Evolutionary conservation across 2,329 filamentous ascomycete genomes (phyloP).

Genomic region (Cladosporium sp.): DNA sequence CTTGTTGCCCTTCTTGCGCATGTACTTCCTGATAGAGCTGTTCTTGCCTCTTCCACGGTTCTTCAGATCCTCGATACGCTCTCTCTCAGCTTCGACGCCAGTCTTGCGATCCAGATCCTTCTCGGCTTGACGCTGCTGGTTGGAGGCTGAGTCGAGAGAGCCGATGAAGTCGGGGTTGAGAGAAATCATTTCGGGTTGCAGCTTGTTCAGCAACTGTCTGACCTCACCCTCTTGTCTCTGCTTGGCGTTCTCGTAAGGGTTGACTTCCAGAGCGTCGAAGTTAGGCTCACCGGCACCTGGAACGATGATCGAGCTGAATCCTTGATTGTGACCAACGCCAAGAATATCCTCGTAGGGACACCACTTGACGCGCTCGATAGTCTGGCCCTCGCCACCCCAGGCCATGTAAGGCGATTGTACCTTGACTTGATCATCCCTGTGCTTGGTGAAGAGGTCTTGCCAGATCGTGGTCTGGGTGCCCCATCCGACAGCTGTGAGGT

Average conservation of each 20-base stretch:
- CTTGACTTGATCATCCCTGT: constrained; percentile 63
- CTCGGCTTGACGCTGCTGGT: constrained; percentile 74
- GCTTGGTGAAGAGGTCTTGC: constrained; percentile 83
- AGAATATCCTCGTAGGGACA: constrained; percentile 95
- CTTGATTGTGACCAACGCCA: constrained; percentile 77
- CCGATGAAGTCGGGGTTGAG: constrained; percentile 91
- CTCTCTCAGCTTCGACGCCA: constrained; percentile 47
- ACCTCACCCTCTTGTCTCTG: constrained; percentile 93
- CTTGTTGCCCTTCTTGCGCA: constrained; percentile 87
- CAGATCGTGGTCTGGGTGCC: constrained; percentile 87
- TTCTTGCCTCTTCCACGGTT: constrained; percentile 89
- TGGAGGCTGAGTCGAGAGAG: constrained; percentile 76
- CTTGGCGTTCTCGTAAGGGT: constrained; percentile 91
- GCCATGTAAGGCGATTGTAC: constrained; percentile 87
- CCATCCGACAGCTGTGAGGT: constrained; percentile 86
- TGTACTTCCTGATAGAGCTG: constrained; percentile 79
- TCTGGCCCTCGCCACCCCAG: constrained; percentile 83
- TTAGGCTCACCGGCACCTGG: constrained; percentile 97
- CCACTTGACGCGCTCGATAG: constrained; percentile 80
- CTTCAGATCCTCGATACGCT: constrained; percentile 60
- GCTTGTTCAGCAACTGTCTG: constrained; percentile 85
- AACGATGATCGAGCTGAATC: constrained; percentile 86
- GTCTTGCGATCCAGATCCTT: constrained; percentile 73
- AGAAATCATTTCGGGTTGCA: constrained; percentile 95
- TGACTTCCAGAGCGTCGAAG: constrained; percentile 88